Conservation (phyloP, 2,329 filamentous ascomycete species). For the Sclerotinia trifoliorum region DNA sequence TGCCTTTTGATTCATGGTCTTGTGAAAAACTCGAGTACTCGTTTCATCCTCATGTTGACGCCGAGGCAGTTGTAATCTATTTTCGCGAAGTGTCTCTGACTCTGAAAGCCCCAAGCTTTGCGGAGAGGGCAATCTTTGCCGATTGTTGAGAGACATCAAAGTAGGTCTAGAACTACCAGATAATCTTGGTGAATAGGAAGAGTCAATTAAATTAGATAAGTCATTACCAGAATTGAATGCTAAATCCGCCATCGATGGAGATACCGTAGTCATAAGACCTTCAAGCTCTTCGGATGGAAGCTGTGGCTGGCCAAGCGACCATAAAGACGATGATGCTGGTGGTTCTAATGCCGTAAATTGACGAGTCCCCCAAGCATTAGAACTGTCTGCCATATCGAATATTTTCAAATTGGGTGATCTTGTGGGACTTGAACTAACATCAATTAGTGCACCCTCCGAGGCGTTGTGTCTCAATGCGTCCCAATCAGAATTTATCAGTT, state of each 20-base stretch:
- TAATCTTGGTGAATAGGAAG: background rate
- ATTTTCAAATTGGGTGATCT: slow-evolving; percentile 9
- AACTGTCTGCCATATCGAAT: background rate
- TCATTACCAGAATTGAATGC: background rate
- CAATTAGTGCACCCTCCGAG: background rate
- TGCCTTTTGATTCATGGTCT: slow-evolving; percentile 35
- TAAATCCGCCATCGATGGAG: background rate
- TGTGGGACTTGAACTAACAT: slow-evolving; percentile 6
- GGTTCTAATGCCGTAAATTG: background rate
- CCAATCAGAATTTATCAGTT: slow-evolving; percentile 3
- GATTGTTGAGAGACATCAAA: background rate
- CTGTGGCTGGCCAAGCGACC: background rate
- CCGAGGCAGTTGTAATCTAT: background rate
- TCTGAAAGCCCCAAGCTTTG: no score
- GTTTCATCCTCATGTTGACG: slow-evolving; percentile 26
- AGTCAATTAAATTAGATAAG: background rate
- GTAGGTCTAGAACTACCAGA: background rate
- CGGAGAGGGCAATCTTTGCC: background rate
- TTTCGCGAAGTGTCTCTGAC: background rate
- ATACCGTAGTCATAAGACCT: background rate
- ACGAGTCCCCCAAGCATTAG: background rate
- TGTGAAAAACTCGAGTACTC: slow-evolving; percentile 28
- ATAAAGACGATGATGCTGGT: background rate
- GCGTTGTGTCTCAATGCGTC: slow-evolving; percentile 3
- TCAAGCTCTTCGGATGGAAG: slow-evolving; percentile 13